These are phyloP conservation scores for Arthrobotrys entomopaga DNA, from an alignment of 2,329 filamentous ascomycete genomes.

Conservation along the genomic window DNA sequence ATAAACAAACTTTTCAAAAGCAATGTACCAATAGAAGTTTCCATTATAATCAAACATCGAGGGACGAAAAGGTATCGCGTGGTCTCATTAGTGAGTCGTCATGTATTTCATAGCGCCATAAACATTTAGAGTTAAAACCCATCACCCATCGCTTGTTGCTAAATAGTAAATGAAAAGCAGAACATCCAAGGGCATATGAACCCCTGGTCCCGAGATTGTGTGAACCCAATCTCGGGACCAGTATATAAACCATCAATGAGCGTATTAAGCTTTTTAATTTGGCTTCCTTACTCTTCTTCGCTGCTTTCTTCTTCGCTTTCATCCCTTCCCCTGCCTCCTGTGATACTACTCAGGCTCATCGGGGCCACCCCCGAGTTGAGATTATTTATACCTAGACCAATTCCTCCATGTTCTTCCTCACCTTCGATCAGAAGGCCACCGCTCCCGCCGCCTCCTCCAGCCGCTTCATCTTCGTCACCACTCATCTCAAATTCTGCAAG, in stretches of 20 bases:
- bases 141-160: conserved; percentile 6
- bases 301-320: conserved; percentile 51
- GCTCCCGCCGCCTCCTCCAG: conserved; percentile 20
- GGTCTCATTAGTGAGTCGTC: conserved; percentile 12
- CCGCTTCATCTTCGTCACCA: conserved; percentile 27
- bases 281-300: conserved; percentile 50
- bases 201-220: too few relatives aligned
- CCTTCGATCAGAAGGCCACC: conserved; percentile 45
- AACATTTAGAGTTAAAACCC: background rate
- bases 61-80: conserved; percentile 31
- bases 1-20: too few relatives aligned
- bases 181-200: too few relatives aligned
- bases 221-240: too few relatives aligned
- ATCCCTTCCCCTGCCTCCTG: conserved; percentile 27
- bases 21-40: too few relatives aligned
- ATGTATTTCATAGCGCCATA: conserved; percentile 23
- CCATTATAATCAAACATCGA: conserved; percentile 8
- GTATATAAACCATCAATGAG: too few relatives aligned
- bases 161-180: too few relatives aligned
- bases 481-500: conserved; percentile 40
- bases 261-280: too few relatives aligned
- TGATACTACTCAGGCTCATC: conserved; percentile 33
- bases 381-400: conserved; percentile 39
- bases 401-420: conserved; percentile 31
- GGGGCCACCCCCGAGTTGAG: conserved; percentile 1